Percentiles rank a stretch among this genome's conserved stretches.
Conservation (phyloP, 176 grass and related monocot species). For the Ensete ventricosum region DNA sequence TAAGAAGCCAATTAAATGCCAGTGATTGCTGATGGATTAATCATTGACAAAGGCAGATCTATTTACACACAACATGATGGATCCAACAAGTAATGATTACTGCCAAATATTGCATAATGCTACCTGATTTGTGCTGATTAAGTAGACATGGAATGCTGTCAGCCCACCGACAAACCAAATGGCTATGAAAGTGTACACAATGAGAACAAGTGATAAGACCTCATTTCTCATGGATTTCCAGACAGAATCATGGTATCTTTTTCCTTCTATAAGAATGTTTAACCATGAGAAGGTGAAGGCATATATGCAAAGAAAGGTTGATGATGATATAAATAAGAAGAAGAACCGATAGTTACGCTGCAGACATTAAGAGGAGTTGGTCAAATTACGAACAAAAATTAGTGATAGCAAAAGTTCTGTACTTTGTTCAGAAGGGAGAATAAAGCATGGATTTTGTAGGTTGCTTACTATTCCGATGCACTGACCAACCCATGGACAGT, state of each 20-base stretch:
- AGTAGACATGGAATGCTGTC: conserved; percentile 76
- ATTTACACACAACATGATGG: background rate
- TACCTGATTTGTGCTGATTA: conserved; percentile 87
- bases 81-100: background rate
- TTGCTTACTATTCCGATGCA: conserved; percentile 62
- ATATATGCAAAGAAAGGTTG: conserved; percentile 74
- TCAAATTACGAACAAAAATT: background rate
- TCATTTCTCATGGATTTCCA: conserved; percentile 53
- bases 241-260: conserved; percentile 34
- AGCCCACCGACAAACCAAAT: conserved; percentile 94
- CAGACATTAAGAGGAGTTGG: conserved; percentile 2
- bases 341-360: conserved; percentile 89
- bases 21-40: too few species aligned
- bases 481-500: conserved; percentile 97
- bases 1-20: too few species aligned
- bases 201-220: conserved; percentile 58
- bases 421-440: background rate
- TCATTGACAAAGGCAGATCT: background rate
- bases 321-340: conserved; percentile 83
- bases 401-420: background rate
- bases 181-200: conserved; percentile 63
- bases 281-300: conserved; percentile 73
- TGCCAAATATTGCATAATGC: background rate
- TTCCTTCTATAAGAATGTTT: conserved; percentile 47
- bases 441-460: background rate